Conservation (phyloP, 2,329 filamentous ascomycete genomes). For the Pezicula carpinea region DNA sequence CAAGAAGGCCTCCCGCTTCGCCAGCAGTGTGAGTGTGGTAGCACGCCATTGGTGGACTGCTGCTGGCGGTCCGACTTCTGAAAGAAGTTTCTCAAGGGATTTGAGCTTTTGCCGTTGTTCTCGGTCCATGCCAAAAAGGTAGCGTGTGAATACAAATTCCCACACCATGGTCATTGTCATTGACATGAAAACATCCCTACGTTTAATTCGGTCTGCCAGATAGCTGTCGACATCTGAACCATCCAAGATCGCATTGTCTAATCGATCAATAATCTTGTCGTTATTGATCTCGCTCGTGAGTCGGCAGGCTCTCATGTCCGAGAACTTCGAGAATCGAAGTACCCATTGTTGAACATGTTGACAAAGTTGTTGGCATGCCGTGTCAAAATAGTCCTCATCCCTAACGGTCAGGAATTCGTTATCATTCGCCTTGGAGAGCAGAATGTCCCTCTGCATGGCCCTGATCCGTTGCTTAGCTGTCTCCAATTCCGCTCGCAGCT, state of each 20-base stretch:
- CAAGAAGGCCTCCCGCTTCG: constrained; percentile 74
- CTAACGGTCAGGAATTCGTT: constrained; percentile 70
- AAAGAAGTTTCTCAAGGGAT: constrained; percentile 84
- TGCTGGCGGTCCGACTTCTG: constrained; percentile 78
- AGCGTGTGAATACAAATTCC: constrained; percentile 97
- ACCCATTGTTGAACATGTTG: constrained; percentile 98
- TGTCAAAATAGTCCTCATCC: constrained; percentile 94
- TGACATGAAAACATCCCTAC: constrained; percentile 95
- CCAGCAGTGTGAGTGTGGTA: constrained; percentile 84
- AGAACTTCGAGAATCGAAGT: constrained; percentile 95
- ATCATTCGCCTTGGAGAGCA: constrained; percentile 55
- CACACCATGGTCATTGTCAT: constrained; percentile 99
- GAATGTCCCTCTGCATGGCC: constrained; percentile 52
- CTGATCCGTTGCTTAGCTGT: constrained; percentile 61
- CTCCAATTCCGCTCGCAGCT: constrained; percentile 71
- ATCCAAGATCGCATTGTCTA: constrained; percentile 92
- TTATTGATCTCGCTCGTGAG: constrained; percentile 80
- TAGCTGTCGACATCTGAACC: constrained; percentile 89
- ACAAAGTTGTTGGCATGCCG: constrained; percentile 89
- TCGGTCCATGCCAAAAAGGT: constrained; percentile 97
- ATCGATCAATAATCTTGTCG: constrained; percentile 87
- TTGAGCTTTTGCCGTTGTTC: constrained; percentile 98
- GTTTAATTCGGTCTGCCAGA: constrained; percentile 79
- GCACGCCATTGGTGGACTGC: constrained; percentile 98
- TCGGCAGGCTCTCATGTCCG: constrained; percentile 83